Conservation (phyloP, 2,329 filamentous ascomycete genomes). For the Talaromyces sp. region DNA sequence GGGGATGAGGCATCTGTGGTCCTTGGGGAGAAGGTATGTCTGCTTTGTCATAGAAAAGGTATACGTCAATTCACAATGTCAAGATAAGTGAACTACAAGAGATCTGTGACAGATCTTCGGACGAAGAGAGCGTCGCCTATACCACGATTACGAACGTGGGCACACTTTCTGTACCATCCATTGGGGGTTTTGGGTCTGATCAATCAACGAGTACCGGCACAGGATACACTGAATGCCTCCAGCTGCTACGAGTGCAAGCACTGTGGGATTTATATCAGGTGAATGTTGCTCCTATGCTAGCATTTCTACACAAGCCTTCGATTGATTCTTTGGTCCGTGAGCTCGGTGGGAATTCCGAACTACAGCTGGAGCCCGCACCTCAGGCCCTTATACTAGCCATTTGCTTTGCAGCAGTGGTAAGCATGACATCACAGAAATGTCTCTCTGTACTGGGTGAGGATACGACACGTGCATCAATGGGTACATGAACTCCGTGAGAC, state of each 20-base stretch:
- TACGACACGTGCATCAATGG: not conserved
- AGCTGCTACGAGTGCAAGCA: slow-evolving; percentile 11
- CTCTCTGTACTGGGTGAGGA: slow-evolving; percentile 9
- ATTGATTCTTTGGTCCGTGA: not conserved
- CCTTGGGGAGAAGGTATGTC: slow-evolving; percentile 23
- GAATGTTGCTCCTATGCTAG: slow-evolving; percentile 27
- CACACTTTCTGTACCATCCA: not conserved
- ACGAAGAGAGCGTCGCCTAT: slow-evolving; percentile 2
- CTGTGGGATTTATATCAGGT: slow-evolving; percentile 24
- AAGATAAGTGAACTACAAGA: slow-evolving; percentile 22
- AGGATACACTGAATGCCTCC: not conserved
- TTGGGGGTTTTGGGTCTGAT: not conserved
- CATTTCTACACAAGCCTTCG: slow-evolving; percentile 19
- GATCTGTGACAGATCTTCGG: slow-evolving; percentile 9
- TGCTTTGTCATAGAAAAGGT: not conserved
- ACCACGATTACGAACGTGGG: not conserved
- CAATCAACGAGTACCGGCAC: not conserved
- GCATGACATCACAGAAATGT: slow-evolving; percentile 21
- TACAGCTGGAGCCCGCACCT: not conserved
- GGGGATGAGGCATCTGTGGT: slow-evolving; percentile 24
- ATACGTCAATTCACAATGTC: not conserved
- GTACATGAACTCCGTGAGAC: not conserved
- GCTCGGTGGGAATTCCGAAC: not conserved
- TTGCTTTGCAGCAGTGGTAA: slow-evolving; percentile 24
- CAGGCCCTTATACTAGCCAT: slow-evolving; percentile 22